Evolutionary conservation across 2,329 filamentous ascomycete genomes (phyloP), one percentile per base, ranked within the genome.

Genomic region (Thermomyces lanuginosus): DNA sequence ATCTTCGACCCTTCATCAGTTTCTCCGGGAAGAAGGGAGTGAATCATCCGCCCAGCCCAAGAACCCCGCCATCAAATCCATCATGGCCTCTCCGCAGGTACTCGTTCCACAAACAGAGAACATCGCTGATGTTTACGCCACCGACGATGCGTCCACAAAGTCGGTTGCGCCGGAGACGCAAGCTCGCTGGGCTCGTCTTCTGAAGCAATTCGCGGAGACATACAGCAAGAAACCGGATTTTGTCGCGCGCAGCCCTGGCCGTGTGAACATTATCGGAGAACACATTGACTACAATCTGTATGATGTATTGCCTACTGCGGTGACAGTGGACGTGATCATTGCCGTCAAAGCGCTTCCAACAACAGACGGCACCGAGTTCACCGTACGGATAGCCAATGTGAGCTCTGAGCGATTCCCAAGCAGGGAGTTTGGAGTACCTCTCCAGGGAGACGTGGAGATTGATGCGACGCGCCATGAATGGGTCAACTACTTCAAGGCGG

Each of bases 221-320:
- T 92, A 86, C 55, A 74, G 72, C 40, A 64, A 70, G 27, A 58
- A 64, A 9, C 73, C 84, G 20, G 67, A 78, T 32, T 93, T 92
- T 44, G 72, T 95, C 11, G 71, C 86, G 6, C 75, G 89, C 36
- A 92, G 84, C 29, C 89, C 89, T 1, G 89, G 89, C 33, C 72
- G 89, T 39, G 89, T 98, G 39, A 95, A 95, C 60, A 89, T 98
- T 46, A 93, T 98, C 49, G 89, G 89, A 53, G 89, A 98, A 65
- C 89, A 98, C 60, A 92, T 98, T 45, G 89, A 98, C 61, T 98
- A 98, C 60, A 92, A 82, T 8, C 70, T 98, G 11, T 98, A 95
- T 62, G 76, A 89, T 41, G 84, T 93, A 33, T 66, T 98, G 13
- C 89, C 89, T 27, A 93, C 93, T 72, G 89, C 86, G 36, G 83